Conservation (phyloP, 1,284 basidiomycete species). For the Cutaneotrichosporon cavernicola region DNA sequence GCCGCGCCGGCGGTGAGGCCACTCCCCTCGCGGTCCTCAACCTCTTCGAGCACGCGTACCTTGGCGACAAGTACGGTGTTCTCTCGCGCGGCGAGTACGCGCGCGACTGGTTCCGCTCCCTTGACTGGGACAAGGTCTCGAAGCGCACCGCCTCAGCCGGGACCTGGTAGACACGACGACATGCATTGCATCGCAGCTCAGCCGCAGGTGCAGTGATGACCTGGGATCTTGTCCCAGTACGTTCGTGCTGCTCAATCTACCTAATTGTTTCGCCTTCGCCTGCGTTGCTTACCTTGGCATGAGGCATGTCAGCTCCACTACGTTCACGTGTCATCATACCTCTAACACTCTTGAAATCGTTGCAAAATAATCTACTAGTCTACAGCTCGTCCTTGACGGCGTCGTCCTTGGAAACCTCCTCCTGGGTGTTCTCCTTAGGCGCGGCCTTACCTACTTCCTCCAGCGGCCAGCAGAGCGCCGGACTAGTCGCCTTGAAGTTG, state of each 20-base stretch:
- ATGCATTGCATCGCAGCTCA: constrained; percentile 27
- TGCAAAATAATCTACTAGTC: not conserved
- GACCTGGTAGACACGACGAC: constrained; percentile 20
- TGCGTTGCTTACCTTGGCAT: too few relatives aligned
- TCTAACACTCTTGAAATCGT: not conserved
- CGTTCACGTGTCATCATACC: too few relatives aligned
- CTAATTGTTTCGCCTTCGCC: too few relatives aligned
- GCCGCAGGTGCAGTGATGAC: too few relatives aligned
- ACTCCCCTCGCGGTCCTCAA: constrained; percentile 67
- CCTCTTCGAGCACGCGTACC: constrained; percentile 88
- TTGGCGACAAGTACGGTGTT: constrained; percentile 82
- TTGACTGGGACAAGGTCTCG: constrained; percentile 77
- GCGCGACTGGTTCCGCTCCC: constrained; percentile 79
- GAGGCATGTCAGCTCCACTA: too few relatives aligned
- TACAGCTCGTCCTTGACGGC: constrained; percentile 43
- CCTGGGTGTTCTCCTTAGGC: not conserved
- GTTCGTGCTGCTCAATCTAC: too few relatives aligned
- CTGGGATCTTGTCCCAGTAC: not conserved
- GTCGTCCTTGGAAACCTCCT: constrained; percentile 36
- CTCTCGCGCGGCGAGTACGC: constrained; percentile 93
- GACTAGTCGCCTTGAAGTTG: constrained; percentile 78
- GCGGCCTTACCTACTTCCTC: constrained; percentile 12
- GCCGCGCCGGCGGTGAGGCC: constrained; percentile 8
- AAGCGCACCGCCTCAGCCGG: constrained; percentile 21
- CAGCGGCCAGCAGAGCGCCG: constrained; percentile 80